Conservation (phyloP, 2,329 filamentous ascomycete genomes). For the Fusarium circinatum region DNA sequence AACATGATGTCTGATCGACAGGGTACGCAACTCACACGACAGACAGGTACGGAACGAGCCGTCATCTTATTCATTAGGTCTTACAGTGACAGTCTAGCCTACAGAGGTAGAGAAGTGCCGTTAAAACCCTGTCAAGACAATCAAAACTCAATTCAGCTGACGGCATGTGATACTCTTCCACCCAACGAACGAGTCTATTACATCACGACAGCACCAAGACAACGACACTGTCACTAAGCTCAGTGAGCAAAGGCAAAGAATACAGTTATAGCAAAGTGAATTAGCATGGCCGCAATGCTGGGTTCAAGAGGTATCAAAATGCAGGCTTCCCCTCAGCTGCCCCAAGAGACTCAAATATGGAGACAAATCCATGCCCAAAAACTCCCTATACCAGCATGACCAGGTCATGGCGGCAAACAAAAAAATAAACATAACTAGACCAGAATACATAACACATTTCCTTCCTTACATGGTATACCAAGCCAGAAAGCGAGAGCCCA, state of each 20-base stretch:
- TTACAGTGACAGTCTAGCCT: not conserved
- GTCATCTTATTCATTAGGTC: not conserved
- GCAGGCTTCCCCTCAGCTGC: conserved; percentile 23
- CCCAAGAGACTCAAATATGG: conserved; percentile 2
- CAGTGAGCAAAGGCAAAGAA: not conserved
- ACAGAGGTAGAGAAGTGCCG: not conserved
- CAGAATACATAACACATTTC: conserved; percentile 2
- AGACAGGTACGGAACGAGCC: not conserved
- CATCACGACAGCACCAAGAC: conserved; percentile 4
- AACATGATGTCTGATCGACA: not conserved
- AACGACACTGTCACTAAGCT: not conserved
- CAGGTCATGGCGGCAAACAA: not conserved
- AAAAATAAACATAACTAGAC: conserved; percentile 12
- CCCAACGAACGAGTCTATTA: not conserved
- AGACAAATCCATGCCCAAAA: conserved; percentile 14
- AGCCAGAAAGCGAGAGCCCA: conserved; percentile 13
- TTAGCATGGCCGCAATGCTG: conserved; percentile 19
- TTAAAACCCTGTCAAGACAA: not conserved
- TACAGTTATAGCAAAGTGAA: not conserved
- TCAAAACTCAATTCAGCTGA: conserved; percentile 2
- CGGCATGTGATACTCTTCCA: not conserved
- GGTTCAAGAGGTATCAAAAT: conserved; percentile 27
- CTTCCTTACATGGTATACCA: conserved; percentile 9
- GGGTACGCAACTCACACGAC: not conserved
- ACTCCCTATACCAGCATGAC: conserved; percentile 18